These are phyloP conservation scores for Hypomontagnella monticulosa DNA, from an alignment of 495 filamentous ascomycete species.

Conservation along the genomic window DNA sequence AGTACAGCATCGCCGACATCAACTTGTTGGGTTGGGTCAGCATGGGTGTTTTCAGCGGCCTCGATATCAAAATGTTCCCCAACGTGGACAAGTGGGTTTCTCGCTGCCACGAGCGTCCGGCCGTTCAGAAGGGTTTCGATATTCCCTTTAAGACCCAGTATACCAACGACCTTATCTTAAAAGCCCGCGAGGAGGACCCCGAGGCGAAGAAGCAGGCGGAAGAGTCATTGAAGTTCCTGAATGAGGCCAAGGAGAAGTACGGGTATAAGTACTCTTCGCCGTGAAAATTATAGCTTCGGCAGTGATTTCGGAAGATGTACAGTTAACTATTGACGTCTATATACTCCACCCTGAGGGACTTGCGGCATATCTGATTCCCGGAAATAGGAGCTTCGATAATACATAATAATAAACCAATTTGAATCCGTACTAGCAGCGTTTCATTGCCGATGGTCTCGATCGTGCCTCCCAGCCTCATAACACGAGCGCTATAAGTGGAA, in stretches of 20 bases:
- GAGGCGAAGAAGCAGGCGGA: conserved; percentile 38
- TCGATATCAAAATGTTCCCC: conserved; percentile 78
- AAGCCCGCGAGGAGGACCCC: conserved; percentile 36
- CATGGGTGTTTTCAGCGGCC: conserved; percentile 58
- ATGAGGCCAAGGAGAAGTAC: conserved; percentile 50
- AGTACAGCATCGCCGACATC: conserved; percentile 83
- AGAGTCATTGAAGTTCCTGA: conserved; percentile 34
- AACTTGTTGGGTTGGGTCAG: conserved; percentile 72
- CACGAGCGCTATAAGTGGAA: neutral
- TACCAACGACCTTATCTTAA: conserved; percentile 11
- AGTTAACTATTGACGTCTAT: too few species aligned
- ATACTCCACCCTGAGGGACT: too few species aligned
- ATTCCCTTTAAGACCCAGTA: conserved; percentile 59
- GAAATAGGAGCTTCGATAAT: too few species aligned
- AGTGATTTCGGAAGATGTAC: too few species aligned
- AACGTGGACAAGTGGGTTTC: conserved; percentile 70
- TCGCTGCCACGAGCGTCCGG: conserved; percentile 67
- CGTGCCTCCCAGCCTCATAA: neutral
- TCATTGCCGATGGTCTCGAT: too few species aligned
- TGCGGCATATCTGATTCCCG: too few species aligned
- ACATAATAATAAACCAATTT: too few species aligned
- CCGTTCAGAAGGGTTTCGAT: conserved; percentile 73
- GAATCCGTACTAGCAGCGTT: too few species aligned
- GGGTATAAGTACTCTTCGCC: conserved; percentile 52
- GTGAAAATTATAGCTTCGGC: conserved; percentile 1